Evolutionary conservation across 2,329 filamentous ascomycete species (phyloP).

Genomic region (Xylariomycetidae sp.): DNA sequence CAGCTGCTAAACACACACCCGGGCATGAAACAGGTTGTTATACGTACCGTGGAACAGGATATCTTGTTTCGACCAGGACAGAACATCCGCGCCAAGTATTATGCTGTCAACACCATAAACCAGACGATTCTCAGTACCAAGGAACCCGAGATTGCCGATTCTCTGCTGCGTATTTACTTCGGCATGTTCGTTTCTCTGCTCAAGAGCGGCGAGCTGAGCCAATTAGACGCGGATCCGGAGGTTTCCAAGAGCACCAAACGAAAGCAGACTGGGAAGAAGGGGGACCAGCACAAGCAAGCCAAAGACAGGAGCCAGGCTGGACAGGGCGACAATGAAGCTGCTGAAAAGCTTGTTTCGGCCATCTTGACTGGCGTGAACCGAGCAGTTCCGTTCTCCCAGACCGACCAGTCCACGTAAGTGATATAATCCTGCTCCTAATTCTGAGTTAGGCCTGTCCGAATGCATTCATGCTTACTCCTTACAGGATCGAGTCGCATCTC

Average conservation of each 20-base stretch:
- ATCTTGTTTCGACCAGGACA: constrained; percentile 83
- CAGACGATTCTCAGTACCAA: constrained; percentile 87
- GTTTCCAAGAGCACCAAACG: constrained; percentile 34
- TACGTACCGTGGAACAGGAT: constrained; percentile 80
- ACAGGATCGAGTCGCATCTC: constrained; percentile 75
- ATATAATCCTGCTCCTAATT: background rate
- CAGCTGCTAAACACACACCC: constrained; percentile 87
- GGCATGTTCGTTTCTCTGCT: constrained; percentile 77
- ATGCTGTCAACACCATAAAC: constrained; percentile 92
- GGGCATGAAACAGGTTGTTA: constrained; percentile 85
- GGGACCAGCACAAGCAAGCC: constrained; percentile 28
- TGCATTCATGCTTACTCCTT: constrained; percentile 13
- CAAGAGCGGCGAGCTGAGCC: constrained; percentile 49
- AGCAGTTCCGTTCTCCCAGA: constrained; percentile 84
- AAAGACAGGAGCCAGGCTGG: constrained; percentile 27
- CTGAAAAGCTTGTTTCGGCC: constrained; percentile 87
- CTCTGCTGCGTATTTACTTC: constrained; percentile 87
- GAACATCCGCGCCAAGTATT: constrained; percentile 85
- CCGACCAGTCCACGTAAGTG: constrained; percentile 66
- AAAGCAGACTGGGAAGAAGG: constrained; percentile 44
- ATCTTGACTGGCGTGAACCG: constrained; percentile 93
- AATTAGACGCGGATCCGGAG: constrained; percentile 33
- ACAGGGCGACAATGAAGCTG: constrained; percentile 57
- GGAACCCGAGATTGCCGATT: constrained; percentile 74
- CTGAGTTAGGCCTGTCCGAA: no score